Evolutionary conservation across 2,329 filamentous ascomycete species (phyloP).

Genomic region (Ciborinia camelliae): DNA sequence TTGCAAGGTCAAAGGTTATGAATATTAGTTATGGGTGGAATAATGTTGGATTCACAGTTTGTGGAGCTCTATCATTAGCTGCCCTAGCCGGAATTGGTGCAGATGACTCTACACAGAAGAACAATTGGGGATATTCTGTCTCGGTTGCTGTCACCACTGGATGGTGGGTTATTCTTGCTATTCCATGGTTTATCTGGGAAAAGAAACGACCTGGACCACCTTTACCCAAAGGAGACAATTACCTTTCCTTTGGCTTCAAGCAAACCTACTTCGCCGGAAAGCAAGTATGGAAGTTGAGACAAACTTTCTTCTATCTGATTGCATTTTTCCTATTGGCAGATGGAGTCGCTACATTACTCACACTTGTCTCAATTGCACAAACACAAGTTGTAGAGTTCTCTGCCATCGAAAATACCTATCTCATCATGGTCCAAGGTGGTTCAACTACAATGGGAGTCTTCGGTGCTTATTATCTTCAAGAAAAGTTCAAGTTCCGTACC

Average conservation of each 20-base stretch:
- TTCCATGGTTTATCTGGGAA: constrained; percentile 37
- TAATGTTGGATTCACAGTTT: constrained; percentile 35
- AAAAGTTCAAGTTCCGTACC: constrained; percentile 31
- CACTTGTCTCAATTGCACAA: constrained; percentile 34
- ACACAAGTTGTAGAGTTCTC: constrained; percentile 35
- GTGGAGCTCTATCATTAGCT: constrained; percentile 32
- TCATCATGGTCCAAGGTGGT: constrained; percentile 35
- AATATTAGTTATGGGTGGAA: constrained; percentile 37
- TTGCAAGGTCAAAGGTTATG: constrained; percentile 36
- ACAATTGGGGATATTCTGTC: constrained; percentile 37
- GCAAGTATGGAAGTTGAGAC: constrained; percentile 33
- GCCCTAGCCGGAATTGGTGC: constrained; percentile 33
- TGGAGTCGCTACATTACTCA: constrained; percentile 32
- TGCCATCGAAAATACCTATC: constrained; percentile 33
- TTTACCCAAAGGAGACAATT: constrained; percentile 32
- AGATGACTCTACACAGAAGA: constrained; percentile 29
- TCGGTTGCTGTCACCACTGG: constrained; percentile 35
- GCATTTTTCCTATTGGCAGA: constrained; percentile 36
- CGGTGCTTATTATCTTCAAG: constrained; percentile 32
- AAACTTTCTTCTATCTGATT: constrained; percentile 35
- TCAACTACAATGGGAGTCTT: constrained; percentile 31
- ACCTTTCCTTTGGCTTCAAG: constrained; percentile 36
- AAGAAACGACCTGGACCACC: constrained; percentile 36
- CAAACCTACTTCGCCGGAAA: constrained; percentile 34
- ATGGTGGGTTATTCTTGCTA: constrained; percentile 36